Conservation (phyloP, 2,329 filamentous ascomycete genomes). For the Trichoderma gracile region DNA sequence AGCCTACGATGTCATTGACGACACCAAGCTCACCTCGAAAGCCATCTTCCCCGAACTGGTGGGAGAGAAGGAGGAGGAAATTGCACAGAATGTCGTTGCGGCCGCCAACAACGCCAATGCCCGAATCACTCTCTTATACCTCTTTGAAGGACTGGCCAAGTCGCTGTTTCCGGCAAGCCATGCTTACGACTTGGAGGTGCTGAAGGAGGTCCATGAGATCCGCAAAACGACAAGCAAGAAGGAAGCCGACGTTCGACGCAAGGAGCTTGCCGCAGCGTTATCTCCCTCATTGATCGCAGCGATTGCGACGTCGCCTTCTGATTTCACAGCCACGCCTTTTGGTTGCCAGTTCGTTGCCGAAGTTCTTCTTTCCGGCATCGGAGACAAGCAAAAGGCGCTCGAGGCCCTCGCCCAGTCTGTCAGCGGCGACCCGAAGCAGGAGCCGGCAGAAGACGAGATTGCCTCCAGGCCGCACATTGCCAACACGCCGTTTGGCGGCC, state of each 20-base stretch:
- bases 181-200: constrained; percentile 65
- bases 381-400: constrained; percentile 75
- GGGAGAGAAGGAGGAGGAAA: constrained; percentile 65
- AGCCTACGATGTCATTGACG: constrained; percentile 88
- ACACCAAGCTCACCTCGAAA: constrained; percentile 86
- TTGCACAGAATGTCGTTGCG: constrained; percentile 64
- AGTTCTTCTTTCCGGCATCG: constrained; percentile 72
- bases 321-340: constrained; percentile 73
- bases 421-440: constrained; percentile 53
- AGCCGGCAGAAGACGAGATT: constrained; percentile 45
- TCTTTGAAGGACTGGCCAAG: constrained; percentile 69
- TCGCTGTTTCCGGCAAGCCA: constrained; percentile 63
- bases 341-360: constrained; percentile 86
- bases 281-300: constrained; percentile 74
- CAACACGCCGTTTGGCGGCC: constrained; percentile 64
- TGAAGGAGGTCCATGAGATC: constrained; percentile 77
- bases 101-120: constrained; percentile 66
- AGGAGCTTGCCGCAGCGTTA: constrained; percentile 73
- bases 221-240: constrained; percentile 90
- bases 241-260: constrained; percentile 71
- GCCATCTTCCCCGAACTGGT: constrained; percentile 84
- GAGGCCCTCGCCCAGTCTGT: constrained; percentile 67
- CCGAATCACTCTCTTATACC: constrained; percentile 72
- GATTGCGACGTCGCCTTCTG: constrained; percentile 66
- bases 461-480: constrained; percentile 56